phyloP scores from a whole-genome alignment of 495 filamentous ascomycete species.

The Penicillium robsamsonii region DNA sequence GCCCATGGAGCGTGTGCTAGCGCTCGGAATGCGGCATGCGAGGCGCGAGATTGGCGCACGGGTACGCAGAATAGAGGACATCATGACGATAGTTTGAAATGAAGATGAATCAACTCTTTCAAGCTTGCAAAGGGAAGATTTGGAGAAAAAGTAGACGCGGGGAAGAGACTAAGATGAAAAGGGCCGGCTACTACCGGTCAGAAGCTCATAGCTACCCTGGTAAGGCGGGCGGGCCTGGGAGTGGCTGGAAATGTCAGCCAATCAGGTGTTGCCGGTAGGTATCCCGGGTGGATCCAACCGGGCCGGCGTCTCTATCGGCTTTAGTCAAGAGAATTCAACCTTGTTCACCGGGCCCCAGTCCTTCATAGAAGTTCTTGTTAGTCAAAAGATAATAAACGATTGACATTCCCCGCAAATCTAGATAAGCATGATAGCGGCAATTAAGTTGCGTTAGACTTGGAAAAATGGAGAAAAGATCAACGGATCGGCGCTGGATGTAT shows the following conservation, averaged over 20 bases:
- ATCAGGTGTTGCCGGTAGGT: slow-evolving; percentile 22
- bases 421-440: background rate
- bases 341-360: background rate
- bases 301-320: slow-evolving; percentile 14
- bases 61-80: slow-evolving; percentile 35
- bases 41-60: slow-evolving; percentile 32
- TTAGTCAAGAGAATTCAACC: background rate
- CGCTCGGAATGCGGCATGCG: slow-evolving; percentile 27
- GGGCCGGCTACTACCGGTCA: slow-evolving; percentile 28
- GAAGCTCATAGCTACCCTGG: slow-evolving; percentile 2
- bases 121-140: slow-evolving; percentile 10
- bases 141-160: slow-evolving; percentile 22
- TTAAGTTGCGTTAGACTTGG: background rate
- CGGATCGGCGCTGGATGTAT: background rate
- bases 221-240: background rate
- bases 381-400: background rate
- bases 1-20: slow-evolving; percentile 36
- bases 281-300: slow-evolving; percentile 27
- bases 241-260: slow-evolving; percentile 3
- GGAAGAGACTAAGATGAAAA: slow-evolving; percentile 21
- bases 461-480: background rate
- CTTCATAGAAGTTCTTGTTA: background rate
- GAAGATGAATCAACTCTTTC: slow-evolving; percentile 2
- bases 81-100: slow-evolving; percentile 29
- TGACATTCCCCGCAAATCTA: background rate